phyloP scores from a whole-genome alignment of 2,329 filamentous ascomycete species.

The Venturia asperata region DNA sequence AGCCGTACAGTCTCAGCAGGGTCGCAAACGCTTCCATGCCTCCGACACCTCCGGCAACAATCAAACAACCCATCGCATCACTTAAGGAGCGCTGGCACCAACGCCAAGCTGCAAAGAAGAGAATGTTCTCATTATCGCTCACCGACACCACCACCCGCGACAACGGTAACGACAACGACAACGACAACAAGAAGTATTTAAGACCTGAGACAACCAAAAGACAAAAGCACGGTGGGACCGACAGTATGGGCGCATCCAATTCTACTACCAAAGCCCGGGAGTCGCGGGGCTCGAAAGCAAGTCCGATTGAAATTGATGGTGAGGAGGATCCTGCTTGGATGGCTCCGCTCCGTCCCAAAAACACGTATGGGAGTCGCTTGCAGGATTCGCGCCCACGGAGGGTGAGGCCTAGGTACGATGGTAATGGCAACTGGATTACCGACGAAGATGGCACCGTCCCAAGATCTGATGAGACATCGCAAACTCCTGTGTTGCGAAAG shows the following conservation, averaged over 20 bases:
- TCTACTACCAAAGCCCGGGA: background rate
- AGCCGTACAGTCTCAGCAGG: background rate
- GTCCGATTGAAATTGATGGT: background rate
- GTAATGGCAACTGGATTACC: background rate
- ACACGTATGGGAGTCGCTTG: background rate
- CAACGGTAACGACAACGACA: background rate
- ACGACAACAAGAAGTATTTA: background rate
- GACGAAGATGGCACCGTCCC: background rate
- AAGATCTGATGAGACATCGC: background rate
- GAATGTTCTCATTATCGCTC: background rate
- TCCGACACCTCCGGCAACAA: background rate
- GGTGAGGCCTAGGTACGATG: background rate
- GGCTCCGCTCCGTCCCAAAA: background rate
- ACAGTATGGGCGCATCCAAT: background rate
- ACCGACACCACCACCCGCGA: background rate
- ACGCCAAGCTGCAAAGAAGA: background rate
- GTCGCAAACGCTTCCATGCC: conserved; percentile 6
- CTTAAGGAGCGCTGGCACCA: background rate
- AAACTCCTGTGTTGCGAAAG: background rate
- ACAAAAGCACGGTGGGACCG: background rate
- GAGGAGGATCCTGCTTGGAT: conserved; percentile 5
- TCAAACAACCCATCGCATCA: background rate
- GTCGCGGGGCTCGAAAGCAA: background rate
- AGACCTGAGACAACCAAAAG: background rate
- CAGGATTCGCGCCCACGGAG: background rate